phyloP scores from a whole-genome alignment of 768 basidiomycete species.

The Mycena haematopus region DNA sequence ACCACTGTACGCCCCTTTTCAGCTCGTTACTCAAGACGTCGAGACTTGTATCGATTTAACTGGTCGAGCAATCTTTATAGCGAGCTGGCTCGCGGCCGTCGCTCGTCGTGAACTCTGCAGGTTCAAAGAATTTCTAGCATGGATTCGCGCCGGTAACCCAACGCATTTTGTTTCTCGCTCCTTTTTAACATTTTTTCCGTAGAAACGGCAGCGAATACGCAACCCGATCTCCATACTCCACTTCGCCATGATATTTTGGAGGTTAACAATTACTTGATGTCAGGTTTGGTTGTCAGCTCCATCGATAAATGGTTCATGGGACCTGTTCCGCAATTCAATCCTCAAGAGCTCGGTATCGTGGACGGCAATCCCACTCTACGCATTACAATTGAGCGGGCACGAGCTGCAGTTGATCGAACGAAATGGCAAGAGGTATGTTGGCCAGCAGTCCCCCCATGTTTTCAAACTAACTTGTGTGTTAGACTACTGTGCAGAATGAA shows the following conservation, averaged over 20 bases:
- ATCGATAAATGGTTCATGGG: conserved; percentile 86
- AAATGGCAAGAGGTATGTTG: conserved; percentile 61
- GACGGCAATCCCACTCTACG: conserved; percentile 42
- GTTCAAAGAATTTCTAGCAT: conserved; percentile 81
- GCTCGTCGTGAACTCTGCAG: conserved; percentile 71
- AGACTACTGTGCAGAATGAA: conserved; percentile 58
- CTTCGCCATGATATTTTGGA: conserved; percentile 77
- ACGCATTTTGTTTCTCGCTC: conserved; percentile 13
- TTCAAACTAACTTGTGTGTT: conserved; percentile 36
- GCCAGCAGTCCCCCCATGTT: conserved; percentile 33
- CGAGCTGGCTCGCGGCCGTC: conserved; percentile 71
- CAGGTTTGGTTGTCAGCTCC: conserved; percentile 68
- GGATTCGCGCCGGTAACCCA: conserved; percentile 73
- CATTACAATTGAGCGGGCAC: conserved; percentile 55
- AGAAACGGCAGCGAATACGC: conserved; percentile 61
- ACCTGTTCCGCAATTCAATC: conserved; percentile 57
- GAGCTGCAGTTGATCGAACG: conserved; percentile 52
- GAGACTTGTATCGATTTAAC: conserved; percentile 58
- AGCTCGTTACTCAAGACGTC: conserved; percentile 57
- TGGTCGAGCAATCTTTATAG: conserved; percentile 63
- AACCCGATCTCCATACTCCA: conserved; percentile 55
- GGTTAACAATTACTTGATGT: conserved; percentile 80
- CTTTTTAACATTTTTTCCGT: conserved; percentile 27
- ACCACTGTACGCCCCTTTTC: conserved; percentile 62
- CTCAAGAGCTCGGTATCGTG: conserved; percentile 56